Evolutionary conservation across 805 yeast genomes (phyloP).

Genomic region (Schizosaccharomyces lindneri): DNA sequence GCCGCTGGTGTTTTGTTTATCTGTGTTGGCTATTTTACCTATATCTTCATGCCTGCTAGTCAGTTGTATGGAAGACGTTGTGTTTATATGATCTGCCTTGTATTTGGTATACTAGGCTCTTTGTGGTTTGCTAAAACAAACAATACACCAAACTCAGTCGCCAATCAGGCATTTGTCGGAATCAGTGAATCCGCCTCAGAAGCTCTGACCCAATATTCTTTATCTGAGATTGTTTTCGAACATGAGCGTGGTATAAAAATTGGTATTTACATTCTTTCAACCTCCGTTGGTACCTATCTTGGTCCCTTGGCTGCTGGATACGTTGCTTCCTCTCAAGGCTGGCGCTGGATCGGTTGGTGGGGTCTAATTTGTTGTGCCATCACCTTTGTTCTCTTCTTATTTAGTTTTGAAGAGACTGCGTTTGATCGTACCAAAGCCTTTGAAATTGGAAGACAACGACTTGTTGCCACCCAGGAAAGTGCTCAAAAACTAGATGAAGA

Average conservation of each 20-base stretch:
- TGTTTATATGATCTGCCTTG: neutral
- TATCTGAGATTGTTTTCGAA: constrained; percentile 46
- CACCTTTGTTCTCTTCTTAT: constrained; percentile 26
- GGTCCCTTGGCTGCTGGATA: constrained; percentile 67
- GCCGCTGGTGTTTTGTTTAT: neutral
- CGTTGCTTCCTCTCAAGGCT: constrained; percentile 32
- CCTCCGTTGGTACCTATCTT: constrained; percentile 51
- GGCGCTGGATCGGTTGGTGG: constrained; percentile 57
- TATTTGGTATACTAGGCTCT: neutral
- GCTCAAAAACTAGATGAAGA: neutral
- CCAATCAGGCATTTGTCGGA: constrained; percentile 16
- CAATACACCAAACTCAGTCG: constrained; percentile 4
- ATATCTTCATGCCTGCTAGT: neutral
- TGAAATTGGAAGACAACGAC: neutral
- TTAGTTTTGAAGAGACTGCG: constrained; percentile 48
- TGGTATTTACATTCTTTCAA: constrained; percentile 49
- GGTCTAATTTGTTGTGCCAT: constrained; percentile 41
- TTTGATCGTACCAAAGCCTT: constrained; percentile 14
- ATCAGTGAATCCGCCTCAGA: constrained; percentile 52
- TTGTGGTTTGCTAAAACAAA: neutral
- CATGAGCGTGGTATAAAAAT: constrained; percentile 53
- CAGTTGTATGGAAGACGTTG: constrained; percentile 1
- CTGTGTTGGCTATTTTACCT: neutral
- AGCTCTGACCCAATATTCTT: constrained; percentile 38
- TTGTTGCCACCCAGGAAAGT: neutral